phyloP scores from a whole-genome alignment of 2,329 filamentous ascomycete genomes.

The Pestalotiopsis sp. region DNA sequence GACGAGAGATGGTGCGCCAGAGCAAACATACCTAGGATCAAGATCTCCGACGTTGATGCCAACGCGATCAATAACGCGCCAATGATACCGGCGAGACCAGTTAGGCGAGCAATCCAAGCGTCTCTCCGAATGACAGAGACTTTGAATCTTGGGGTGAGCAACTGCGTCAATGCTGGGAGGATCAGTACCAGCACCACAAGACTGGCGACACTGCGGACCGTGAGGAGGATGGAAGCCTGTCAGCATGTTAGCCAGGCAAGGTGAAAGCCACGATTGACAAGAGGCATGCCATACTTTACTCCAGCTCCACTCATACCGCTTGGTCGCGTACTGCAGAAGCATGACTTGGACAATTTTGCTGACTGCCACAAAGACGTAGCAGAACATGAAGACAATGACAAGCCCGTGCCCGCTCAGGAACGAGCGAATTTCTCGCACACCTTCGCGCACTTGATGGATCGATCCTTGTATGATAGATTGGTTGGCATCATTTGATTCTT shows the following conservation, averaged over 20 bases:
- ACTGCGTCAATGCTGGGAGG: constrained; percentile 36
- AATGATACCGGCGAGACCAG: constrained; percentile 31
- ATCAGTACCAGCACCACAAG: constrained; percentile 40
- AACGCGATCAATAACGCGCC: constrained; percentile 41
- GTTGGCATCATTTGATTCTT: not conserved
- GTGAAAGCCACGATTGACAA: not conserved
- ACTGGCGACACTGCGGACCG: constrained; percentile 39
- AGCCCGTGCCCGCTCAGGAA: constrained; percentile 43
- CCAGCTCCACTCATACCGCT: constrained; percentile 53
- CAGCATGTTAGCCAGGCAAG: constrained; percentile 29
- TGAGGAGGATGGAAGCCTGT: constrained; percentile 44
- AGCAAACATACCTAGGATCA: constrained; percentile 23
- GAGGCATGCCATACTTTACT: constrained; percentile 37
- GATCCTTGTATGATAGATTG: not conserved
- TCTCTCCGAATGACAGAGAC: constrained; percentile 40
- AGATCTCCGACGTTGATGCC: constrained; percentile 35
- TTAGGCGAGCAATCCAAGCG: constrained; percentile 39
- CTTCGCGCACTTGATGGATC: constrained; percentile 1
- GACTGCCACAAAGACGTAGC: constrained; percentile 34
- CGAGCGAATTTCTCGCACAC: constrained; percentile 38
- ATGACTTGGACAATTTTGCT: constrained; percentile 38
- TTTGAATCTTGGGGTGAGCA: constrained; percentile 33
- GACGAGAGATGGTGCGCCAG: too few relatives aligned
- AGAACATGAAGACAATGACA: constrained; percentile 40
- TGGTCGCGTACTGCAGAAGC: constrained; percentile 55